Evolutionary conservation across 257 asterid genomes (phyloP), one percentile per base, ranked within the genome.

Genomic region (Fraxinus anomala): DNA sequence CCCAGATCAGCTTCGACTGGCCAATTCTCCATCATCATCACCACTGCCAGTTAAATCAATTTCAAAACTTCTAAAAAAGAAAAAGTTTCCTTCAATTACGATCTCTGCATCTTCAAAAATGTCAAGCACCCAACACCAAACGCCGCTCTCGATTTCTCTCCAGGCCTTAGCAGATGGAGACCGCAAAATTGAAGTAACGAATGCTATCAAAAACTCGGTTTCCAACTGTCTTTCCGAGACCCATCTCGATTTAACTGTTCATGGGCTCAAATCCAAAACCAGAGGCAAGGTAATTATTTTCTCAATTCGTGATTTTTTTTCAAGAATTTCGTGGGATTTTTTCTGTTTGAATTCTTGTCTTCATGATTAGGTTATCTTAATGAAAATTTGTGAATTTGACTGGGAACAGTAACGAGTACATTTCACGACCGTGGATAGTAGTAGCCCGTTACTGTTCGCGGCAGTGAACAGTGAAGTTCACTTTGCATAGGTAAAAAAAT

Each of bases 151-250:
- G 0, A 82, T 67, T 42, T 70, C 86, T 28, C 82, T 84, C 42
- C 83, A 86, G 61, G 86, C 82, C 6, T 73, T 86, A n/a, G 77
- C 77, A 3, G 73, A 74, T 76, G 77, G 83, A 39, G 86, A 85
- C 19, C 88, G 91, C 47, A 90, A 90, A 85, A 75, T 69, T 37
- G 89, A 90, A 70, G 76, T 92, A 70, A 90, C 86, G 96, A 71
- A 59, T 36, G 82, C 84, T 67, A 89, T 95, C 30, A 83, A 87
- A 67, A 83, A 59, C 69, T 90, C 97, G 0, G 73, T 93, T 42
- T 31, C 83, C 40, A 88, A 91, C 78, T 93, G 98, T 76, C 88
- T 95, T 4, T 87, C 97, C 0, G 99, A 93, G 80, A 91, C 99
- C 16, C 88, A 87, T 76, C 96, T 95, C 23, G 90, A 91, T 87